Evolutionary conservation across 2,329 filamentous ascomycete genomes (phyloP).

Genomic region (Periconia sp.): DNA sequence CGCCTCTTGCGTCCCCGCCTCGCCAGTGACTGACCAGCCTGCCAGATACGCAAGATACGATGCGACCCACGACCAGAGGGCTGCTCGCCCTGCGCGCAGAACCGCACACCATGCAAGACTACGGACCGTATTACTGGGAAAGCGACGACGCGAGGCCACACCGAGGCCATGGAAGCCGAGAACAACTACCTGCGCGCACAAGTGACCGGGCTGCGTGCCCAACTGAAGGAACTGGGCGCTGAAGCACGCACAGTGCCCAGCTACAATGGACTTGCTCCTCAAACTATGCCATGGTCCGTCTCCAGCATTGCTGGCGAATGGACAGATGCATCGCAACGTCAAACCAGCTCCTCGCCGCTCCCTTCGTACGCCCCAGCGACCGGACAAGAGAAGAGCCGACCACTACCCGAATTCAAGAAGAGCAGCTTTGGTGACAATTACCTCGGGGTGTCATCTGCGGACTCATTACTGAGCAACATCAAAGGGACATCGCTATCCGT

Average conservation of each 20-base stretch:
- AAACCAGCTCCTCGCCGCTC: conserved; percentile 31
- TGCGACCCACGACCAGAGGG: conserved; percentile 82
- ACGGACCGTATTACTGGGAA: conserved; percentile 87
- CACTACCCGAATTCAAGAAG: conserved; percentile 55
- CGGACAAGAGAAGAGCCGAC: conserved; percentile 21
- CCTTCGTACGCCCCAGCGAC: conserved; percentile 28
- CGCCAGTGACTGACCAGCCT: conserved; percentile 9
- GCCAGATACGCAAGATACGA: conserved; percentile 80
- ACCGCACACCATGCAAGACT: conserved; percentile 78
- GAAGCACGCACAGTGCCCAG: conserved; percentile 60
- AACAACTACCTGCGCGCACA: conserved; percentile 70
- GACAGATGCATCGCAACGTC: conserved; percentile 24
- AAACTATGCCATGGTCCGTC: conserved; percentile 25
- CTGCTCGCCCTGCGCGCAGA: conserved; percentile 80
- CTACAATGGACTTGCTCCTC: conserved; percentile 42
- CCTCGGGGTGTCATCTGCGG: conserved; percentile 68
- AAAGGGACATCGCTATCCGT: conserved; percentile 79
- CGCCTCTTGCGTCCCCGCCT: not conserved
- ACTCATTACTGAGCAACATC: conserved; percentile 72
- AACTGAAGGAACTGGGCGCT: conserved; percentile 66
- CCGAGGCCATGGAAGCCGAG: conserved; percentile 77
- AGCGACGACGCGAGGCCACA: conserved; percentile 78
- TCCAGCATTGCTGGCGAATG: conserved; percentile 25
- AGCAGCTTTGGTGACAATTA: conserved; percentile 65
- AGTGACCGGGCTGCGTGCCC: conserved; percentile 71